phyloP scores from a whole-genome alignment of 176 grass and related monocot species.

The Rhynchospora breviuscula region DNA sequence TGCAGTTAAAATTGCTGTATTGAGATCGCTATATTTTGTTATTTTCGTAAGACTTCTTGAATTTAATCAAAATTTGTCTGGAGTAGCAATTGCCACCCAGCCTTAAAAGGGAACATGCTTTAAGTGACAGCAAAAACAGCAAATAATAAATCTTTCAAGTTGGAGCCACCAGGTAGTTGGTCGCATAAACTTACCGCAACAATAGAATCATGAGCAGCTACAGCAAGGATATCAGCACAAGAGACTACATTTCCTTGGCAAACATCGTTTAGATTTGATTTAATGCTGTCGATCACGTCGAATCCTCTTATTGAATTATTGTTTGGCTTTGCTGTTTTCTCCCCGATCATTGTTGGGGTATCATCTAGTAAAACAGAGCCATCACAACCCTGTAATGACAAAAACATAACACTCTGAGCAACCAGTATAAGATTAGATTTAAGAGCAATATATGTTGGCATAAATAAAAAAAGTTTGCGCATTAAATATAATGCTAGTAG shows the following conservation, averaged over 20 bases:
- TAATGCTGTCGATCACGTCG: slow-evolving; percentile 57
- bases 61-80: no score
- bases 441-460: not conserved
- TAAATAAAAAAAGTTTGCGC: no score
- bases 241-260: slow-evolving; percentile 71
- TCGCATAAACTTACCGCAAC: slow-evolving; percentile 45
- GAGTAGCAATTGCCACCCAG: no score
- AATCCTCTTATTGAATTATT: slow-evolving; percentile 64
- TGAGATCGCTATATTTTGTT: not conserved
- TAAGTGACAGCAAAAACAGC: not conserved
- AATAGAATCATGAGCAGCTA: slow-evolving; percentile 65
- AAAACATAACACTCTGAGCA: not conserved
- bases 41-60: not conserved
- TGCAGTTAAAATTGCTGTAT: not conserved
- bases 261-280: slow-evolving; percentile 37
- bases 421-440: not conserved
- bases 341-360: slow-evolving; percentile 45
- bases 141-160: not conserved
- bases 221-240: slow-evolving; percentile 67
- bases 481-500: not conserved
- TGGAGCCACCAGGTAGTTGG: not conserved
- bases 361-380: slow-evolving; percentile 73
- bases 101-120: not conserved
- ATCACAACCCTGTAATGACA: slow-evolving; percentile 51
- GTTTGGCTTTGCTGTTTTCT: slow-evolving; percentile 67